phyloP scores from a whole-genome alignment of 176 grass and related monocot species.

The Ampelocalamus luodianensis region DNA sequence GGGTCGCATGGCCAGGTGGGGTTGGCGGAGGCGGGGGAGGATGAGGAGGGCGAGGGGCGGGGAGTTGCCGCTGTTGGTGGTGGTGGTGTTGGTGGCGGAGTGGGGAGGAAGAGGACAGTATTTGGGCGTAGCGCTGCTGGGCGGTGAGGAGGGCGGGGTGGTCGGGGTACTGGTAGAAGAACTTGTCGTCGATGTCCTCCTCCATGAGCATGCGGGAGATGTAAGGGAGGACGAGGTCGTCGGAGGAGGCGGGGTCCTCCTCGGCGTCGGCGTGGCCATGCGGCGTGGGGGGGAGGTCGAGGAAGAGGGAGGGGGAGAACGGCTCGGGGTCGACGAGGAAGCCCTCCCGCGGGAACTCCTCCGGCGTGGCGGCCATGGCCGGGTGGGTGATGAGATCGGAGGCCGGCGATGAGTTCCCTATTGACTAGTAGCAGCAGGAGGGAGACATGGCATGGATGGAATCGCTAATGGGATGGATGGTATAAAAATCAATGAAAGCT shows the following conservation, averaged over 20 bases:
- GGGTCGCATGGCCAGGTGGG: constrained; percentile 46
- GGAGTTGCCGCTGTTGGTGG: not conserved
- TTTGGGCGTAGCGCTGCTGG: constrained; percentile 46
- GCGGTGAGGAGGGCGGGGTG: constrained; percentile 39
- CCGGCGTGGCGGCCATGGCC: constrained; percentile 33
- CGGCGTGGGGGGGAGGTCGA: constrained; percentile 41
- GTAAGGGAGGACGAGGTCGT: constrained; percentile 46
- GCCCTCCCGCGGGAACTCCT: not conserved
- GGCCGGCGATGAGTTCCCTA: too few relatives aligned
- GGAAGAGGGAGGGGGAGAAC: constrained; percentile 44
- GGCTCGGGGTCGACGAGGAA: constrained; percentile 14
- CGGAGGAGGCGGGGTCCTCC: not conserved
- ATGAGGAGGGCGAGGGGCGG: constrained; percentile 22
- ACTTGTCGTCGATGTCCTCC: constrained; percentile 39
- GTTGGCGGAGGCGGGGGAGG: not conserved
- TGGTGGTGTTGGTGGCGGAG: not conserved
- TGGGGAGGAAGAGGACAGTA: constrained; percentile 5
- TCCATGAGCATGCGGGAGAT: constrained; percentile 49
- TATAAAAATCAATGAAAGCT: too few relatives aligned
- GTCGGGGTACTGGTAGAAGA: constrained; percentile 41
- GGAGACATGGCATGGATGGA: too few relatives aligned
- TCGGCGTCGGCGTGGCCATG: not conserved
- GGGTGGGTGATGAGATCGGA: too few relatives aligned
- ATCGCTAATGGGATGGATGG: too few relatives aligned
- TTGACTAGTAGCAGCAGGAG: too few relatives aligned